Evolutionary conservation across 768 basidiomycete species (phyloP).

Genomic region (Phanerochaete carnosa): DNA sequence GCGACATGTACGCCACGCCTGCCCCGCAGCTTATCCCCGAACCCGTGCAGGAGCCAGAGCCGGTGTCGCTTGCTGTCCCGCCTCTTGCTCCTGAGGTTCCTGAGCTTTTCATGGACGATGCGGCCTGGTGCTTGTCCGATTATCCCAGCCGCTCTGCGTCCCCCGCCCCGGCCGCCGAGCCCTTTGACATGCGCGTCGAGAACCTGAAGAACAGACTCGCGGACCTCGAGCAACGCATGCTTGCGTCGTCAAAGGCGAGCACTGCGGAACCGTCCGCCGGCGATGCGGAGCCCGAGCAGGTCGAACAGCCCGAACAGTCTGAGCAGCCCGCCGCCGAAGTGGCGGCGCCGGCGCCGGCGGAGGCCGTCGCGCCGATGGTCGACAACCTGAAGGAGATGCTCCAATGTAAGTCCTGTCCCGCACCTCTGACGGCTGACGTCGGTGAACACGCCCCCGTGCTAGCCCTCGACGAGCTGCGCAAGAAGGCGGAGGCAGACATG

Average conservation of each 20-base stretch:
- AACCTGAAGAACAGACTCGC: slow-evolving; percentile 1
- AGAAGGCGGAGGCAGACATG: slow-evolving; percentile 41
- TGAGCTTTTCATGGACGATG: neutral
- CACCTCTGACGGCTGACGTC: neutral
- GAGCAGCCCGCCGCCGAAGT: neutral
- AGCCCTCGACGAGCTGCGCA: slow-evolving; percentile 20
- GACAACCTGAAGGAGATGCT: slow-evolving; percentile 7
- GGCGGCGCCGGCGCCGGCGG: neutral
- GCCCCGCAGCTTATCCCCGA: neutral
- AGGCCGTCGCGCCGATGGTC: neutral
- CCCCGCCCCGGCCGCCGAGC: neutral
- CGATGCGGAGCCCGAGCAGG: neutral
- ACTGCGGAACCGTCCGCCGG: neutral
- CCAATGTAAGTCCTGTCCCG: slow-evolving; percentile 5
- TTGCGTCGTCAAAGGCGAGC: neutral
- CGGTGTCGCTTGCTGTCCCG: neutral
- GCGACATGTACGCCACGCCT: slow-evolving; percentile 2
- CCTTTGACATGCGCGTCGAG: neutral
- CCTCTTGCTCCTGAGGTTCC: neutral
- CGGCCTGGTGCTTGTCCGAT: no score
- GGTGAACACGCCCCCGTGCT: neutral
- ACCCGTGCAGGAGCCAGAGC: no score
- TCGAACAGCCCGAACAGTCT: neutral
- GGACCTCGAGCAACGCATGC: slow-evolving; percentile 9
- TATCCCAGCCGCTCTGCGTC: no score